Percentiles rank a stretch among this genome's conserved stretches.
phyloP scores from a whole-genome alignment of 305 asterid genomes.

The Solanum hybrid region DNA sequence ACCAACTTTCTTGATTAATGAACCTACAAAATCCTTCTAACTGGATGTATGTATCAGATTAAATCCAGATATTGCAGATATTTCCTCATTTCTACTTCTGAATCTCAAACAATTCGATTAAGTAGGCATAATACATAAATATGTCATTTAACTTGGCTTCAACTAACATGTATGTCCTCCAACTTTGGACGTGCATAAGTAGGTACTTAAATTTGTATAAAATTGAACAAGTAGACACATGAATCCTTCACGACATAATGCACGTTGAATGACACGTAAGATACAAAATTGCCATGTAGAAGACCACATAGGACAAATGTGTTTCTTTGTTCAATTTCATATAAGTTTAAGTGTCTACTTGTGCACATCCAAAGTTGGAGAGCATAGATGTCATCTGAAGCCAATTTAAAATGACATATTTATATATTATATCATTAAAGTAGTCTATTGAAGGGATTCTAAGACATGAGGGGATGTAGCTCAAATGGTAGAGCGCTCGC shows the following conservation, averaged over 20 bases:
- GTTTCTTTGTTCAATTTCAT: not conserved
- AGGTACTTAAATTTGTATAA: not conserved
- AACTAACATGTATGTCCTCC: accelerated
- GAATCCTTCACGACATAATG: not conserved
- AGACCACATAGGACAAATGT: not conserved
- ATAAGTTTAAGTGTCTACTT: not conserved
- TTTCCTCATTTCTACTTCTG: not conserved
- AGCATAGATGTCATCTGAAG: too few relatives aligned
- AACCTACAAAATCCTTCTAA: not conserved
- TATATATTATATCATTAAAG: too few relatives aligned
- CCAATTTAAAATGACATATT: not conserved
- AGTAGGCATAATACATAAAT: too few relatives aligned
- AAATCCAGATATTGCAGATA: not conserved
- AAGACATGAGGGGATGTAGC: constrained; percentile 59
- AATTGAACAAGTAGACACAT: not conserved
- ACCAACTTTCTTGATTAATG: not conserved
- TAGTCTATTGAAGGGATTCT: not conserved
- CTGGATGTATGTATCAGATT: not conserved
- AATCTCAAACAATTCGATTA: not conserved
- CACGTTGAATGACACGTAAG: not conserved
- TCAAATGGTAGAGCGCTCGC: constrained; percentile 99
- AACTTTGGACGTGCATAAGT: not conserved
- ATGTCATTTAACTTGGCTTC: too few relatives aligned
- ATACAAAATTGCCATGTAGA: not conserved
- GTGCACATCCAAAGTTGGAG: not conserved